Evolutionary conservation across 441 rosid species (phyloP).

Genomic region (Pelargonium hybrid): DNA sequence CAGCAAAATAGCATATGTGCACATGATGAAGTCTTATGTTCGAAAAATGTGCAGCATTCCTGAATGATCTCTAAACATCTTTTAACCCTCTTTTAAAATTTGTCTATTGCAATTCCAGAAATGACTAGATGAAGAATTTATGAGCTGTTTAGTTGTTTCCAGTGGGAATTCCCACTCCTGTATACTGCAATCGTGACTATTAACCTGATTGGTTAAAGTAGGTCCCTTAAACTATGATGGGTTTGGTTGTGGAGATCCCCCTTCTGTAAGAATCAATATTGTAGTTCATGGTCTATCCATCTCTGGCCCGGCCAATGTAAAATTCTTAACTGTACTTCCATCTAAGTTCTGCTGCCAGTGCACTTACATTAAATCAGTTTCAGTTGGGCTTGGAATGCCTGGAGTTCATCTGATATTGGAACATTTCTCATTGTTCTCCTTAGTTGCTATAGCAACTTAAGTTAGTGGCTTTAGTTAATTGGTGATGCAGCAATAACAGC

Average conservation of each 20-base stretch:
- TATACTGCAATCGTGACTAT: neutral
- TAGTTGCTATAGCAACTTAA: neutral
- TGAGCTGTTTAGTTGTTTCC: neutral
- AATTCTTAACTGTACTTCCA: neutral
- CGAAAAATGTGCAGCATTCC: neutral
- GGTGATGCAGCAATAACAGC: neutral
- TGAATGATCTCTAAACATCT: neutral
- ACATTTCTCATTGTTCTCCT: neutral
- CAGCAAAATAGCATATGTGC: neutral
- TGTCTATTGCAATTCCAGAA: neutral
- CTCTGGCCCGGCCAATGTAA: neutral
- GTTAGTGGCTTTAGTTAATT: neutral
- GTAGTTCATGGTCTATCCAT: neutral
- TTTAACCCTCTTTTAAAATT: neutral
- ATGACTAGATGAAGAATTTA: neutral
- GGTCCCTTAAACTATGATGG: neutral
- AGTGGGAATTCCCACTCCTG: neutral
- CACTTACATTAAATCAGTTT: neutral
- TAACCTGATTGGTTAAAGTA: neutral
- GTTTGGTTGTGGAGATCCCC: neutral
- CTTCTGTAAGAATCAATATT: neutral
- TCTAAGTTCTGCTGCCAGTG: neutral
- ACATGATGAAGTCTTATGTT: neutral
- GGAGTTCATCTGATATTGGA: neutral
- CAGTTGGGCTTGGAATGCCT: neutral